Conservation (phyloP, 768 basidiomycete genomes). For the Lactarius vividus region DNA sequence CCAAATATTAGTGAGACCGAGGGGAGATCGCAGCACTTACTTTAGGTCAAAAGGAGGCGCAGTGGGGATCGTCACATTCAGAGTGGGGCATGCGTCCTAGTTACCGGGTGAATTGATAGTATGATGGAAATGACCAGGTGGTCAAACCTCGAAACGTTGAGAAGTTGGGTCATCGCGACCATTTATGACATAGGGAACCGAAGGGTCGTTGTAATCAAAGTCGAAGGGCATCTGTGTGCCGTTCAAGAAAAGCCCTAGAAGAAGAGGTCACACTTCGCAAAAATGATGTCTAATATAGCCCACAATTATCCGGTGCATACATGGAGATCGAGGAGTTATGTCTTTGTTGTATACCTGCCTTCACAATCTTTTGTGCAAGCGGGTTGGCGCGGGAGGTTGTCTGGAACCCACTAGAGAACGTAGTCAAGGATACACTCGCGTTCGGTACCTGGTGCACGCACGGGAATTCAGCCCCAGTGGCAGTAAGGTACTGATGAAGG, state of each 20-base stretch:
- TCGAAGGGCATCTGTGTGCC: slow-evolving; percentile 30
- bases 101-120: neutral
- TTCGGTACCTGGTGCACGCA: slow-evolving; percentile 33
- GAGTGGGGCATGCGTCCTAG: slow-evolving; percentile 39
- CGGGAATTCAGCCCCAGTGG: slow-evolving; percentile 49
- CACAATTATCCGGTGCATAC: slow-evolving; percentile 55
- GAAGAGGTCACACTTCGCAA: neutral
- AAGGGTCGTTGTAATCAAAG: slow-evolving; percentile 35
- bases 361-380: slow-evolving; percentile 58
- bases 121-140: neutral
- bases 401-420: slow-evolving; percentile 49
- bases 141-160: slow-evolving; percentile 36
- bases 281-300: slow-evolving; percentile 22
- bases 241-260: slow-evolving; percentile 35
- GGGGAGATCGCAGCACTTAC: slow-evolving; percentile 5
- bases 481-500: slow-evolving; percentile 56
- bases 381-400: slow-evolving; percentile 52
- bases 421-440: neutral
- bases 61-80: neutral
- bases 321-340: slow-evolving; percentile 38
- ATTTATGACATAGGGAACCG: slow-evolving; percentile 33
- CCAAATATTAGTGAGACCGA: neutral
- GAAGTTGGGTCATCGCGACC: slow-evolving; percentile 33
- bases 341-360: slow-evolving; percentile 47
- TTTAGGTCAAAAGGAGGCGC: slow-evolving; percentile 23